Evolutionary conservation across 1,139 yeast species (phyloP), one percentile per base, ranked within the genome.

Genomic region (Hyphopichia buzzinii): DNA sequence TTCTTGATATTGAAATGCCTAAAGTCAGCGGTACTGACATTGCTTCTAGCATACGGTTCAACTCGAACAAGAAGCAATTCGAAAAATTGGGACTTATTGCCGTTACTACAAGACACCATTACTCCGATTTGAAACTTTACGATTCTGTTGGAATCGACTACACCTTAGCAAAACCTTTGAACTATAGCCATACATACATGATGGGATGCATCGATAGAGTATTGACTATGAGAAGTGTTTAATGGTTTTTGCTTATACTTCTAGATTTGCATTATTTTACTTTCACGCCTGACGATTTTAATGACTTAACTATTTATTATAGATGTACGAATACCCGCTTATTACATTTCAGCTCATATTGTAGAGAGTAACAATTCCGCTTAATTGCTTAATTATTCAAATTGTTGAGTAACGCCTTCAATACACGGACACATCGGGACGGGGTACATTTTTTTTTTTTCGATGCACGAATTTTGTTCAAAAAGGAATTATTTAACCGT

Each of bases 1-100:
- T 71, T 41, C 50, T 71, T 34, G 77, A 71, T 43, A 71, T 71
- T 33, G 77, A 71, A 44, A 71, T 71, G 77, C 77, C 77, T 3
- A 53, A 50, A 6, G 51, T 71, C n/a, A 53, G 64, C 17, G 77
- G 77, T 3, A 49, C 65, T n/a, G 70, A 70, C 21, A 54, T 71
- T 31, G 67, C 73, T 11, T 44, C 45, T 26, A 40, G 41, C 23
- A 55, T 70, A 29, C 50, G 75, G 31, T 29, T 42, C 22, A 34
- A 43, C 22, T 17, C 37, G 13, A 4, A n/a, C 4, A 2, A n/a
- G 12, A 39, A 46, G 8, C 39, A 39, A 16, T 48, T 50, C 32
- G 43, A 52, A 22, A 33, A 47, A 5, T 47, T 67, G 39, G 72
- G 70, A 2, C 43, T 71, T 8, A 58, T 71, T 36, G 76, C 76